These are phyloP conservation scores for Talaromyces adpressus DNA, from an alignment of 495 filamentous ascomycete species.

Conservation along the genomic window DNA sequence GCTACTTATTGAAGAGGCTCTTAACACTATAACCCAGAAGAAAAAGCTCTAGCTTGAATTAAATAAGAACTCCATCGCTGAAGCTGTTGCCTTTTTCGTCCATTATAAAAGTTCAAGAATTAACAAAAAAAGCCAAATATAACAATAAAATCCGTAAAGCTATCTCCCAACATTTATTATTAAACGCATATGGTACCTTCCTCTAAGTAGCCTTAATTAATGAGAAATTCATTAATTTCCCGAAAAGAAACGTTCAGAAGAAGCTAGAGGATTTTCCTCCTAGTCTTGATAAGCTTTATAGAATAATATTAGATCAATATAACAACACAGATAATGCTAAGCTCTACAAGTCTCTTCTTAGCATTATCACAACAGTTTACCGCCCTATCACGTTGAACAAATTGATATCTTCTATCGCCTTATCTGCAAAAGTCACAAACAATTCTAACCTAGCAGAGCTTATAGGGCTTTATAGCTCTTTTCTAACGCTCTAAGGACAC, in stretches of 20 bases:
- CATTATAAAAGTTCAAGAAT: slow-evolving; percentile 12
- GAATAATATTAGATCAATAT: slow-evolving; percentile 23
- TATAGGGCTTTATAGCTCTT: slow-evolving; percentile 19
- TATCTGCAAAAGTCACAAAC: slow-evolving; percentile 12
- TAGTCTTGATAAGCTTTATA: slow-evolving; percentile 22
- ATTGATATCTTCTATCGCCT: slow-evolving; percentile 13
- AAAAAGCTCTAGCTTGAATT: slow-evolving; percentile 25
- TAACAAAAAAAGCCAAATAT: slow-evolving; percentile 13
- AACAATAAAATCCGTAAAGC: slow-evolving; percentile 1
- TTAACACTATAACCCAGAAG: slow-evolving; percentile 13
- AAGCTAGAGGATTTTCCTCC: slow-evolving; percentile 17
- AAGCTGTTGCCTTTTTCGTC: slow-evolving; percentile 18
- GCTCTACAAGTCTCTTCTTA: slow-evolving; percentile 17
- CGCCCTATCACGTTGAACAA: slow-evolving; percentile 22
- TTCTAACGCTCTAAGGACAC: slow-evolving; percentile 17
- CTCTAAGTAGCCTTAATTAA: slow-evolving; percentile 26
- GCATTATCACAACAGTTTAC: slow-evolving; percentile 13
- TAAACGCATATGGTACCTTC: slow-evolving; percentile 24
- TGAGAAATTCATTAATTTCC: slow-evolving; percentile 13
- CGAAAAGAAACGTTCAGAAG: slow-evolving; percentile 11
- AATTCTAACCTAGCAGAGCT: slow-evolving; percentile 11
- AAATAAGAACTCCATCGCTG: slow-evolving; percentile 20
- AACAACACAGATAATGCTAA: slow-evolving; percentile 16
- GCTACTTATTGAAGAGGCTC: slow-evolving; percentile 23
- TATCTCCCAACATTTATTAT: slow-evolving; percentile 13